phyloP scores from a whole-genome alignment of 2,329 filamentous ascomycete species.

The Diaporthe sp. region DNA sequence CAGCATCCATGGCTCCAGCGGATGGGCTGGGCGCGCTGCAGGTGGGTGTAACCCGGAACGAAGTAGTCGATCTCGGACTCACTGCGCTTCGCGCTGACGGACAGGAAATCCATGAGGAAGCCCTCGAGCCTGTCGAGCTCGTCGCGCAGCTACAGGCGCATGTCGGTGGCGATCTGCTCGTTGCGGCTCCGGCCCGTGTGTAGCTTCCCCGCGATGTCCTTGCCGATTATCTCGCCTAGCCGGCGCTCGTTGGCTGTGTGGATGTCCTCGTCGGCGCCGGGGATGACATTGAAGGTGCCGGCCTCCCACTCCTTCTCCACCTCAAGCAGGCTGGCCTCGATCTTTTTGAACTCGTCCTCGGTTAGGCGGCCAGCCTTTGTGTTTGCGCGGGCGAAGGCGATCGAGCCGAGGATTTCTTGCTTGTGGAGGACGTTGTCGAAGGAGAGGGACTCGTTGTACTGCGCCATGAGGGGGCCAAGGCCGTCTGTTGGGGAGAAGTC shows the following conservation, averaged over 20 bases:
- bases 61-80: slow-evolving; percentile 81
- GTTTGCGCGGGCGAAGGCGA: slow-evolving; percentile 88
- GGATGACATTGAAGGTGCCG: slow-evolving; percentile 65
- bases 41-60: slow-evolving; percentile 92
- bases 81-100: slow-evolving; percentile 77
- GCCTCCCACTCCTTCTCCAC: slow-evolving; percentile 68
- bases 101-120: slow-evolving; percentile 77
- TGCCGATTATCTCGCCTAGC: slow-evolving; percentile 87
- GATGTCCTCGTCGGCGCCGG: slow-evolving; percentile 71
- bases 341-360: slow-evolving; percentile 78
- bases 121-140: slow-evolving; percentile 78
- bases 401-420: slow-evolving; percentile 84
- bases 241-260: slow-evolving; percentile 81
- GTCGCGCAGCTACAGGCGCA: slow-evolving; percentile 89
- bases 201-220: slow-evolving; percentile 87
- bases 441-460: slow-evolving; percentile 86
- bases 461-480: slow-evolving; percentile 85
- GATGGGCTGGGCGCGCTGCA: slow-evolving; percentile 86
- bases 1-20: slow-evolving; percentile 88
- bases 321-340: slow-evolving; percentile 77
- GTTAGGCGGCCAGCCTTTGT: slow-evolving; percentile 81
- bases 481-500: slow-evolving; percentile 45
- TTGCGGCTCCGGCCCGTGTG: slow-evolving; percentile 91
- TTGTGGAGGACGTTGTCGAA: slow-evolving; percentile 85
- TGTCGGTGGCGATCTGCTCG: slow-evolving; percentile 91